A percentile compares a stretch with the other conserved stretches of the same genome.
phyloP scores from a whole-genome alignment of 306 rosid species.

The Pachyrhizus erosus region DNA sequence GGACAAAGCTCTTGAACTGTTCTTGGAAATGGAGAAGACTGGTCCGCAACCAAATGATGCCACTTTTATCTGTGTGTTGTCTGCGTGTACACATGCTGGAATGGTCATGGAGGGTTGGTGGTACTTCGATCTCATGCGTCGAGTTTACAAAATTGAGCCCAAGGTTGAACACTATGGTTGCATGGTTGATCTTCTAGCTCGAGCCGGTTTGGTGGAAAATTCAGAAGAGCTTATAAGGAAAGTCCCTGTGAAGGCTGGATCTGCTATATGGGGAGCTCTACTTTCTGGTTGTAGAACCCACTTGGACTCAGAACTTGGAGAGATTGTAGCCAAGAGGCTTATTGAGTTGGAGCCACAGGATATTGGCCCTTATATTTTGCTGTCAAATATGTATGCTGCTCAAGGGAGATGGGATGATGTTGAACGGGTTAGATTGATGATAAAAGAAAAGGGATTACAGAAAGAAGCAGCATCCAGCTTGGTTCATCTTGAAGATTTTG shows the following conservation, averaged over 20 bases:
- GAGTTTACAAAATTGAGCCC: slow-evolving; percentile 70
- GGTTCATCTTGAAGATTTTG: slow-evolving; percentile 57
- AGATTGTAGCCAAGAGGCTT: slow-evolving; percentile 65
- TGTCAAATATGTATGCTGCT: slow-evolving; percentile 67
- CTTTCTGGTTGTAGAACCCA: slow-evolving; percentile 72
- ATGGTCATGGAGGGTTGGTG: slow-evolving; percentile 82
- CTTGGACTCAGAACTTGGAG: slow-evolving; percentile 58
- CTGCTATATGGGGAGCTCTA: slow-evolving; percentile 74
- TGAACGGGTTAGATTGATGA: slow-evolving; percentile 65
- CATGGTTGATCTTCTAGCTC: slow-evolving; percentile 77
- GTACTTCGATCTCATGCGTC: slow-evolving; percentile 64
- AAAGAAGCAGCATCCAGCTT: slow-evolving; percentile 58
- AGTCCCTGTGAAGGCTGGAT: slow-evolving; percentile 59
- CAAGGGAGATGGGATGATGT: slow-evolving; percentile 76
- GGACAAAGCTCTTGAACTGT: slow-evolving; percentile 57
- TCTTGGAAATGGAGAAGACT: slow-evolving; percentile 61
- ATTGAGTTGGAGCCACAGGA: slow-evolving; percentile 68
- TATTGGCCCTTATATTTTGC: slow-evolving; percentile 64
- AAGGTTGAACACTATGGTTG: slow-evolving; percentile 76
- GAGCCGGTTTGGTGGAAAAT: slow-evolving; percentile 63
- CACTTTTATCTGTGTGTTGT: slow-evolving; percentile 63
- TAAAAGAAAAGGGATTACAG: slow-evolving; percentile 58
- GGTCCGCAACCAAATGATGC: slow-evolving; percentile 62
- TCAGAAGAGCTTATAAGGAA: slow-evolving; percentile 61
- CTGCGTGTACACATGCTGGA: slow-evolving; percentile 69